Conservation (phyloP, 805 yeast species). For the Peterozyma toletana region DNA sequence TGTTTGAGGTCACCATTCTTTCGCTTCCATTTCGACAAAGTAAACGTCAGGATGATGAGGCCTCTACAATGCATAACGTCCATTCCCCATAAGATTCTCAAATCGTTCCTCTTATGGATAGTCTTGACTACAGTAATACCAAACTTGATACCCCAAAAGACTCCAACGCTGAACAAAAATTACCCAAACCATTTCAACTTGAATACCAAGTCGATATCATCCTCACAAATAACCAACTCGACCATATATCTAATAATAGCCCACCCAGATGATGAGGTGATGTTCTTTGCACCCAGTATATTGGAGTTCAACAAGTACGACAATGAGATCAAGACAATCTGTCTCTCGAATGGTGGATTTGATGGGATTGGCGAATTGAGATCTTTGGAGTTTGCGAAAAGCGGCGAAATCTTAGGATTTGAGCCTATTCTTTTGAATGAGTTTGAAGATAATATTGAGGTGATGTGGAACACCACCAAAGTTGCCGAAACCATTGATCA, state of each 20-base stretch:
- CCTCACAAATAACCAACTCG: not conserved
- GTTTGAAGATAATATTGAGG: slow-evolving; percentile 63
- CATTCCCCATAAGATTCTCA: too few relatives aligned
- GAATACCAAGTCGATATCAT: not conserved
- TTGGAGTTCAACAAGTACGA: slow-evolving; percentile 38
- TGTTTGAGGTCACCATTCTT: too few relatives aligned
- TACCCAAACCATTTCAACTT: too few relatives aligned
- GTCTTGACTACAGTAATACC: too few relatives aligned
- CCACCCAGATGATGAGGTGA: slow-evolving; percentile 98
- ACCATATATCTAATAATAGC: slow-evolving; percentile 60
- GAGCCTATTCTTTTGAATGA: slow-evolving; percentile 29
- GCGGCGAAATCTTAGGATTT: slow-evolving; percentile 50
- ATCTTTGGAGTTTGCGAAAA: slow-evolving; percentile 45
- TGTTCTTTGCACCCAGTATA: slow-evolving; percentile 88
- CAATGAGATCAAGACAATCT: slow-evolving; percentile 51
- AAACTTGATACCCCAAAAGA: too few relatives aligned
- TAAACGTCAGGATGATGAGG: too few relatives aligned
- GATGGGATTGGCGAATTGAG: slow-evolving; percentile 67
- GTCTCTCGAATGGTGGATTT: slow-evolving; percentile 74
- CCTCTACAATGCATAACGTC: too few relatives aligned
- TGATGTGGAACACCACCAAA: slow-evolving; percentile 48
- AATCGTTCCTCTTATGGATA: too few relatives aligned
- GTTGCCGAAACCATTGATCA: slow-evolving; percentile 30
- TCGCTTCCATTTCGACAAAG: too few relatives aligned
- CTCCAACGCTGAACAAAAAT: too few relatives aligned